These are phyloP conservation scores for Senna tora DNA, from an alignment of 306 rosid genomes.

Conservation along the genomic window DNA sequence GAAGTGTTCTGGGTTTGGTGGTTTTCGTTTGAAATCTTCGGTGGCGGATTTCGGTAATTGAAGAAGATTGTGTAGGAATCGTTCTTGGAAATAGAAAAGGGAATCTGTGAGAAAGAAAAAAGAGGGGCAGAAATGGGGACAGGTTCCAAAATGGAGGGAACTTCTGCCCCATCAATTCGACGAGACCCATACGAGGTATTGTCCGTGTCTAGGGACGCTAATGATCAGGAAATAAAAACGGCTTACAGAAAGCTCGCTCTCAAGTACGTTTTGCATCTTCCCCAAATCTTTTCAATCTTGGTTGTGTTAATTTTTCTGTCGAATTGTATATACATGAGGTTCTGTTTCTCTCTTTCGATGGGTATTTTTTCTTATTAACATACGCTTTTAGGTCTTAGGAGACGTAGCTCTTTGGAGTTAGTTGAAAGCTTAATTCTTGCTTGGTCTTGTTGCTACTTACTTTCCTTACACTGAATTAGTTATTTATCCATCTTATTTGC, in stretches of 20 bases:
- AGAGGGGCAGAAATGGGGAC: constrained; percentile 45
- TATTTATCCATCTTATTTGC: constrained; percentile 13
- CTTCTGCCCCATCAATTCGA: constrained; percentile 75
- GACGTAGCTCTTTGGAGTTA: neutral
- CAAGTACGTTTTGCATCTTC: constrained; percentile 56
- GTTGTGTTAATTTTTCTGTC: neutral
- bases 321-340: neutral
- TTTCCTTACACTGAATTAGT: constrained; percentile 10
- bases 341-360: neutral
- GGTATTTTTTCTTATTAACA: neutral
- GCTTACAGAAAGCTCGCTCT: constrained; percentile 97
- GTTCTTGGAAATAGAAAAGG: constrained; percentile 16
- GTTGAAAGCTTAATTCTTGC: neutral
- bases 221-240: constrained; percentile 91
- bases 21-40: constrained; percentile 4
- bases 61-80: constrained; percentile 3
- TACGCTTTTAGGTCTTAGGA: neutral
- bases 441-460: constrained; percentile 10
- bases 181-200: constrained; percentile 97
- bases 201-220: constrained; percentile 68
- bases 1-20: constrained; percentile 14
- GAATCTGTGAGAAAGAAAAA: neutral
- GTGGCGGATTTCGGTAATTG: constrained; percentile 36
- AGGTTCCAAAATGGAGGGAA: constrained; percentile 83
- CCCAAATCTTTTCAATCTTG: neutral